Evolutionary conservation across 2,329 filamentous ascomycete species (phyloP), one percentile per base, ranked within the genome.

Genomic region (Aspergillus caelatus): DNA sequence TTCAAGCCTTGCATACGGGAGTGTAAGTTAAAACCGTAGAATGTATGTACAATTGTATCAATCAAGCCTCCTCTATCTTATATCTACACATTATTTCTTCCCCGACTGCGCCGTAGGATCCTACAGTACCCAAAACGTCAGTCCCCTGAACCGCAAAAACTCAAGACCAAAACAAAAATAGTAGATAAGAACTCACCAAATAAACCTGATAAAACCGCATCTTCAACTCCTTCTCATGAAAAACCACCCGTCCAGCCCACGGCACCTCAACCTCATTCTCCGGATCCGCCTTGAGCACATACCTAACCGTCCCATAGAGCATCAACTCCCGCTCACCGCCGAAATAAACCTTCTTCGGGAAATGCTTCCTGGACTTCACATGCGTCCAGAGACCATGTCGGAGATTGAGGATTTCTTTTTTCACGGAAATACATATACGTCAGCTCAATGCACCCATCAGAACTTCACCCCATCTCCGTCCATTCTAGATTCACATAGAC

Each of bases 141-240:
- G 26, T 12, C 12, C 54, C 23, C 12, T 9, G n/a, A 28, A 46
- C 45, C 14, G 26, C 50, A 23, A 48, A 28, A 39, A 58, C 21
- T 12, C 55, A 32, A 46, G 50, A 52, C 14, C 30, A 53, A 16
- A 16, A 43, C 14, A 41, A 59, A 52, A 23, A 34, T n/a, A 41
- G n/a, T 19, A 41, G 8, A n/a, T n/a, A n/a, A 39, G 57, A 43
- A 72, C 77, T 28, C 63, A 78, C 77, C 73, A 79, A 65, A 65
- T 79, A 79, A 63, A 79, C 77, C 67, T 78, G 77, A 71, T 79
- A 79, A 65, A 77, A 79, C 65, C 62, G 71, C 76, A 79, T 78
- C 67, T 71, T 78, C 21, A 74, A 59, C 48, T 54, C 69, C 48
- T 67, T 69, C 23, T 67, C 67, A 58, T 67, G 74, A 68, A 79